Base-by-base conservation (phyloP, 371 early-diverging fungal genomes). In the Syncephalastrum racemosum region DNA sequence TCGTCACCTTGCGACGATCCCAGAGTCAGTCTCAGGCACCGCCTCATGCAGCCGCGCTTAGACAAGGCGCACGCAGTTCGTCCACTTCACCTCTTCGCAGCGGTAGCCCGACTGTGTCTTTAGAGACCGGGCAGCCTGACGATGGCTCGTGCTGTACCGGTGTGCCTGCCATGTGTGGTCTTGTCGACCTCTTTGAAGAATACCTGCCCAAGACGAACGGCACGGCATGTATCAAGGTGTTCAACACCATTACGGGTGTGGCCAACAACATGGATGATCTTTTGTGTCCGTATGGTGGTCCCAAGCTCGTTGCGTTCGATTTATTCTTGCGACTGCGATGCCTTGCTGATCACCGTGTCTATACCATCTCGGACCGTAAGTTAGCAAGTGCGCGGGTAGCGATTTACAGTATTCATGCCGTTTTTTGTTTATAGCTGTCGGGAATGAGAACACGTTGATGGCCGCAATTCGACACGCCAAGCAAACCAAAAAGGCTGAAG, bases 321-420 rank as follows among this genome's bases (percentile, higher is more conserved):
- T 62, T 82, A 22, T 50, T 84, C 27, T 63, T 83, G 8, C 71
- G 84, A 7, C 71, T 86, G 19, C 71, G 85, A 25, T 83, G 82
- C 50, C 73, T 79, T 53, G 69, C 80, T 47, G 82, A 86, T 43
- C 85, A 86, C 50, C 69, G 82, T 20, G 64, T 86, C 18, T 84
- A 74, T 43, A 52, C 75, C 20, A 63, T 64, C 20, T 60, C 60
- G 31, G 70, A 78, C 27, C 65, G 75, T 72, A 69, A 66, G 73
- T 46, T 41, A 22, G 10, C 4, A 43, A 43, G 13, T 50, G 23
- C 20, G 36, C 10, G 10, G 2, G 10, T 5, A 31, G 2, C 10
- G 36, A 8, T 5, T 12, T 12, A 10, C 12, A 2, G 12, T 31
- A 31, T 10, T 31, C 36, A 31, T 31, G n/a, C n/a, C n/a, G n/a